Percentiles rank a stretch among this genome's conserved stretches.
Evolutionary conservation across 768 basidiomycete genomes (phyloP).

Genomic region (Cantharellus cinnabarinus): DNA sequence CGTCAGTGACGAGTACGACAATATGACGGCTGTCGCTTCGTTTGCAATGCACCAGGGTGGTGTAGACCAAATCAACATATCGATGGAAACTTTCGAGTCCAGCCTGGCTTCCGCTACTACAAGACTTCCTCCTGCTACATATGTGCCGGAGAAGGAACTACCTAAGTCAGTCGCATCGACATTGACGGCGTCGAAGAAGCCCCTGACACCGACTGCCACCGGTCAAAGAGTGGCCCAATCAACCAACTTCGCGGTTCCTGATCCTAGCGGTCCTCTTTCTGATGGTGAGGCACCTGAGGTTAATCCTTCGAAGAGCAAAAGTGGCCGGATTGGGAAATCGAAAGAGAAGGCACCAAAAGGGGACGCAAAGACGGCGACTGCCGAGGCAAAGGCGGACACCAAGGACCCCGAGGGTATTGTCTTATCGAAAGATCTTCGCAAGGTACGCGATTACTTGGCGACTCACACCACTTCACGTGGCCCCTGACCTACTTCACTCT

Average conservation of each 20-base stretch:
- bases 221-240: neutral
- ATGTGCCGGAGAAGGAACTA: neutral
- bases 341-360: conserved; percentile 19
- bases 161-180: neutral
- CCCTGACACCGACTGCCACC: neutral
- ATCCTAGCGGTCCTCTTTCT: neutral
- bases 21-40: conserved; percentile 30
- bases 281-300: neutral
- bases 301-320: neutral
- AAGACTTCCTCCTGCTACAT: conserved; percentile 25
- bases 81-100: conserved; percentile 68
- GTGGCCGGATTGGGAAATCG: neutral
- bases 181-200: neutral
- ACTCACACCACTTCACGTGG: neutral
- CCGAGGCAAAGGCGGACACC: conserved; percentile 24
- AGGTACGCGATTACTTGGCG: conserved; percentile 2
- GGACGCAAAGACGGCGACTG: conserved; percentile 42
- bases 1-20: conserved; percentile 29
- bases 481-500: neutral
- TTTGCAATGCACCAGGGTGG: conserved; percentile 82
- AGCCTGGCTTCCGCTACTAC: conserved; percentile 34
- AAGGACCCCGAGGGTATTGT: conserved; percentile 25
- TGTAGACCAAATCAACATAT: conserved; percentile 71
- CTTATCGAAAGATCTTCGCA: conserved; percentile 52
- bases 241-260: neutral